These are phyloP conservation scores for Entrophospora sp. DNA, from an alignment of 192 early-diverging fungal genomes.

Conservation along the genomic window DNA sequence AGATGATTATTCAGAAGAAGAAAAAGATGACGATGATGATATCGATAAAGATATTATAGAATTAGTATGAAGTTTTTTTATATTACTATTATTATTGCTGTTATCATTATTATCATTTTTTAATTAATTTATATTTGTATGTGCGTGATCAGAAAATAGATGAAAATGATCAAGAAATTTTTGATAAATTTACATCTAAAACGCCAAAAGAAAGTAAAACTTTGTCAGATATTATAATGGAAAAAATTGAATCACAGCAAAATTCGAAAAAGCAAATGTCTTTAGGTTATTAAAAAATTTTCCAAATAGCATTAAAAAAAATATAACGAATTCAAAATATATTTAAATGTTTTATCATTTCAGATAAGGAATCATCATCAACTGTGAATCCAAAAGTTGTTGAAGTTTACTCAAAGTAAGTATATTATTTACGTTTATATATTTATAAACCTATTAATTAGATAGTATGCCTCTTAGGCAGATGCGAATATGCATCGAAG, in stretches of 20 bases:
- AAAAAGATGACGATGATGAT: no score
- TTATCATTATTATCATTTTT: no score
- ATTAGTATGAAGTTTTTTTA: conserved; percentile 25
- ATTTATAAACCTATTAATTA: background rate
- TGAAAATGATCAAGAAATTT: conserved; percentile 62
- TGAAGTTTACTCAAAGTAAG: conserved; percentile 83
- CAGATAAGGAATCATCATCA: conserved; percentile 31
- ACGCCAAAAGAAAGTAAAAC: conserved; percentile 81
- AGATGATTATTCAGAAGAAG: no score
- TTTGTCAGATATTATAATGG: conserved; percentile 93
- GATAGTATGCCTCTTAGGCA: background rate
- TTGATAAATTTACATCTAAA: conserved; percentile 83
- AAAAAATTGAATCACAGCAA: conserved; percentile 82
- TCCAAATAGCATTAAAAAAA: background rate
- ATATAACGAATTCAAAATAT: no score
- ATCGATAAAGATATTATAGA: conserved; percentile 64
- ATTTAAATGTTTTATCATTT: conserved; percentile 21
- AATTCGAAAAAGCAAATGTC: conserved; percentile 27
- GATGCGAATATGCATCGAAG: no score
- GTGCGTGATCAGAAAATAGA: conserved; percentile 58
- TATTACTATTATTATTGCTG: background rate
- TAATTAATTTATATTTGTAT: conserved; percentile 13
- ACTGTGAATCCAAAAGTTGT: conserved; percentile 83
- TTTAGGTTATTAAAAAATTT: conserved; percentile 11
- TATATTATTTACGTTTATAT: background rate